Conservation (phyloP, 2,329 filamentous ascomycete genomes). For the Pseudogymnoascus sp. region DNA sequence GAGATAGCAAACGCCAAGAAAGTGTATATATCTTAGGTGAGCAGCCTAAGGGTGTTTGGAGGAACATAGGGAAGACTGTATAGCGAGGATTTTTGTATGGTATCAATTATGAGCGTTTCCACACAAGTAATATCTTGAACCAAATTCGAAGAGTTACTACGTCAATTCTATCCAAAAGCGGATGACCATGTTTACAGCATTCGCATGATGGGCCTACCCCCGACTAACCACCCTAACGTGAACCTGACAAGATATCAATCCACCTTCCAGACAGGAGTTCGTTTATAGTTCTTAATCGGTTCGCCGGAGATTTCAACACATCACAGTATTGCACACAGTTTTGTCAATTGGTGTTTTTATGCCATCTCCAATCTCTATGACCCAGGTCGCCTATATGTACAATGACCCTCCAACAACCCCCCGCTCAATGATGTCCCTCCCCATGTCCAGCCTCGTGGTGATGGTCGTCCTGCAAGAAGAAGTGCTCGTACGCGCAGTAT, state of each 20-base stretch:
- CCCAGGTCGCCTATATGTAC: conserved; percentile 31
- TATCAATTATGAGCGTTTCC: background rate
- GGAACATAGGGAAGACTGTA: background rate
- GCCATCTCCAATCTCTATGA: conserved; percentile 2
- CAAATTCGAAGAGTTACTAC: background rate
- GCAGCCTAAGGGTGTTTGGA: background rate
- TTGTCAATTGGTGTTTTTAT: conserved; percentile 13
- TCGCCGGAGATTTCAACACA: background rate
- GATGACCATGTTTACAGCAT: background rate
- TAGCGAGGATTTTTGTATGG: background rate
- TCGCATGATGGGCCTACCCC: background rate
- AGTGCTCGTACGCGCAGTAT: conserved; percentile 84
- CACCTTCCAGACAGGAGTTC: background rate
- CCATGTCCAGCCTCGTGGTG: conserved; percentile 41
- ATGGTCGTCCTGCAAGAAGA: conserved; percentile 70
- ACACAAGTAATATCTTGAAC: background rate
- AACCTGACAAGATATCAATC: background rate
- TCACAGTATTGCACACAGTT: background rate
- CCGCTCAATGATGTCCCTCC: conserved; percentile 47
- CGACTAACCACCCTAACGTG: background rate
- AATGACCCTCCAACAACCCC: conserved; percentile 17
- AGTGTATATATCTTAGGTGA: conserved; percentile 71
- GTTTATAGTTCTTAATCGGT: background rate
- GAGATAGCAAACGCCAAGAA: conserved; percentile 60
- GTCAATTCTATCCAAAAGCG: background rate